These are phyloP conservation scores for Bretschneidera sinensis DNA, from an alignment of 345 rosid species.

Conservation along the genomic window DNA sequence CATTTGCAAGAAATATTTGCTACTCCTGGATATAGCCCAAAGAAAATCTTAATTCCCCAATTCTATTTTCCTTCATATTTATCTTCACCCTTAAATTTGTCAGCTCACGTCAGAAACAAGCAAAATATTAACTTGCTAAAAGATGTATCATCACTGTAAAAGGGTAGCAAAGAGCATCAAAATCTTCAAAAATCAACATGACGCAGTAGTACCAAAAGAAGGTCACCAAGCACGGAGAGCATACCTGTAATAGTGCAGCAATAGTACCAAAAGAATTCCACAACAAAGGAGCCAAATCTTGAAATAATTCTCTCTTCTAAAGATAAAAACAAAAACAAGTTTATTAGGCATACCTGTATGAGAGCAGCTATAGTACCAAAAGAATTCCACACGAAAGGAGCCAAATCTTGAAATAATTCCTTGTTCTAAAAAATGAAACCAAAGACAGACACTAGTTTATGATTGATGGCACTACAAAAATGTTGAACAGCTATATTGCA, in stretches of 20 bases:
- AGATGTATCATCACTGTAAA: too few species aligned
- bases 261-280: conserved; percentile 84
- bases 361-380: conserved; percentile 74
- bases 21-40: neutral
- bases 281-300: conserved; percentile 91
- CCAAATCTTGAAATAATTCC: conserved; percentile 77
- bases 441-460: conserved; percentile 29
- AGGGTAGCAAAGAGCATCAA: neutral
- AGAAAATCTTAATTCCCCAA: neutral
- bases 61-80: neutral
- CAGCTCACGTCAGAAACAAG: neutral
- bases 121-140: neutral
- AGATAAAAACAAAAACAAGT: conserved; percentile 29
- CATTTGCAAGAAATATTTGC: neutral
- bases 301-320: conserved; percentile 92
- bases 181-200: neutral
- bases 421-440: conserved; percentile 45
- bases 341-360: conserved; percentile 49
- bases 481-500: conserved; percentile 23
- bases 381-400: conserved; percentile 69
- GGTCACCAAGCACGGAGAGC: conserved; percentile 15
- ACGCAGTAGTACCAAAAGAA: too few species aligned
- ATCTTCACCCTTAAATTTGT: neutral
- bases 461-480: conserved; percentile 25
- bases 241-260: conserved; percentile 75